Base-by-base conservation (phyloP, 1,139 yeast genomes). In the Magnusiomyces fungicola region DNA sequence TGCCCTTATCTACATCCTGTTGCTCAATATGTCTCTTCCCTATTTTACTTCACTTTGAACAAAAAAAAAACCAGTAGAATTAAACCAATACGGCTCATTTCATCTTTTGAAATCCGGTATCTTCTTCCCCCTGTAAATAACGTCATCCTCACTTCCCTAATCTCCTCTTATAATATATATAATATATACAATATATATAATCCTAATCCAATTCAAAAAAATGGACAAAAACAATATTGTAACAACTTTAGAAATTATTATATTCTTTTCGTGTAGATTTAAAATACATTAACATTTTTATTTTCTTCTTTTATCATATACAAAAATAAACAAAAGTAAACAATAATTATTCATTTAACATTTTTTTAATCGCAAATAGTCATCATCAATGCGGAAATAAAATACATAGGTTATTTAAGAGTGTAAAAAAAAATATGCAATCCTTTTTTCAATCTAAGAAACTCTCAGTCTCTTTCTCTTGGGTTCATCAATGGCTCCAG, bases 391-490 rank as follows among this genome's bases (percentile, higher is more conserved):
- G 12, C 7, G 10, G 10, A 27, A 32, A 32, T 32, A 32, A 32
- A 14, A 6, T 14, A 14, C 10, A 5, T 32, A 6, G n/a, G 16
- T 6, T 14, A 32, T 7, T 7, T 14, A 32, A 6, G n/a, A 32
- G 10, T 14, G 16, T 32, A 32, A 6, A 32, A 14, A 32, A 4
- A 32, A 5, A 14, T 32, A 7, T 14, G n/a, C n/a, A 27, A 7
- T 27, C 12, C 12, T 22, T 19, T 30, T 30, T 7, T 25, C 16
- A 40, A 14, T 29, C 30, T 30, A 41, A 3, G 25, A 9, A 10
- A 41, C 43, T 23, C 40, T 45, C 12, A 49, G 9, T 27, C 49
- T 34, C 32, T 49, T 49, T 34, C 48, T 46, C n/a, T 49, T 46
- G 2, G 51, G 49, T 34, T 39, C 51, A 21, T 34, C 29, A 4